Conservation (phyloP, 257 asterid species). For the Nicotiana knightiana region DNA sequence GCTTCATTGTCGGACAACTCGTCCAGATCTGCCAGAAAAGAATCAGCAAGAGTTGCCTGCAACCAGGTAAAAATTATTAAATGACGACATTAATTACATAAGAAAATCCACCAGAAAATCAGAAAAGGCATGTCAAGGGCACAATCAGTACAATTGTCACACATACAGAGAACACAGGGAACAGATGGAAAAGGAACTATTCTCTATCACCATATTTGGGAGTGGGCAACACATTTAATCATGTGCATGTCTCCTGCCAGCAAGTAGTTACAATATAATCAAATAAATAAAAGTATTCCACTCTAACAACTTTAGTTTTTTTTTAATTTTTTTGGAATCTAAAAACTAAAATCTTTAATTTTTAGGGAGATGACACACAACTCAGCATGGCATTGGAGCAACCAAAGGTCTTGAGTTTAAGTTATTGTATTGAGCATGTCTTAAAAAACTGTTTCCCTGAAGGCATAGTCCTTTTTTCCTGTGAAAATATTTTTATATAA, state of each 20-base stretch:
- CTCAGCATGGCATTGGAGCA: background rate
- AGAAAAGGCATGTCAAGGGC: background rate
- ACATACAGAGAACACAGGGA: background rate
- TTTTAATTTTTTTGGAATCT: too few relatives aligned
- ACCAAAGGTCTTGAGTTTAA: background rate
- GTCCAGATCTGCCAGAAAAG: slow-evolving; percentile 94
- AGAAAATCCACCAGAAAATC: background rate
- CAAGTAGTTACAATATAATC: background rate
- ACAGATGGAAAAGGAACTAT: background rate
- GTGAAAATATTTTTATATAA: background rate
- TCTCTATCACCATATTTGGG: background rate
- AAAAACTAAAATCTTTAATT: background rate
- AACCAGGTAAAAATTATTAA: slow-evolving; percentile 8
- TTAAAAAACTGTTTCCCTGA: background rate
- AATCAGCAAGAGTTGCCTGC: slow-evolving; percentile 96
- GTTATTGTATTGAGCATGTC: background rate
- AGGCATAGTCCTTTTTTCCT: background rate
- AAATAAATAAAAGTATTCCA: background rate
- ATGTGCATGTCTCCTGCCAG: background rate
- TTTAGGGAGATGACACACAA: background rate
- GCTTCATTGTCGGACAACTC: slow-evolving; percentile 92
- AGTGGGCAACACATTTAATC: background rate
- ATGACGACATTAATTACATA: background rate
- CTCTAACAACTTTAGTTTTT: background rate
- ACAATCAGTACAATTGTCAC: background rate